Evolutionary conservation across 257 asterid genomes (phyloP).

Genomic region (Rauvolfia tetraphylla): DNA sequence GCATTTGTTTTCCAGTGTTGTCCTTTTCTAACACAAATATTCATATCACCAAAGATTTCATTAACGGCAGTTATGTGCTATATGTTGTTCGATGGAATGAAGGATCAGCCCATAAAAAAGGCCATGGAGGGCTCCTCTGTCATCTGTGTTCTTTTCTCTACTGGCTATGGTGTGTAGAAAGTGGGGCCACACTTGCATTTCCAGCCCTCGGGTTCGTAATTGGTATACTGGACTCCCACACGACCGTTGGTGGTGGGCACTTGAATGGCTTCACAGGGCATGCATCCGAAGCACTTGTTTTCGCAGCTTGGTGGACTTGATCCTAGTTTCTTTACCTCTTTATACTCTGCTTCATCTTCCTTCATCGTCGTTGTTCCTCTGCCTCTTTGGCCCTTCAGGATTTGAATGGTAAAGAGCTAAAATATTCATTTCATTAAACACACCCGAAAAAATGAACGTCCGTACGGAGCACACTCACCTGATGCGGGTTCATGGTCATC

Average conservation of each 20-base stretch:
- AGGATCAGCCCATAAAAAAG: not conserved
- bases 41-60: not conserved
- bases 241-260: slow-evolving; percentile 41
- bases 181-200: slow-evolving; percentile 91
- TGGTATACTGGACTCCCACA: slow-evolving; percentile 54
- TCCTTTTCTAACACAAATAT: not conserved
- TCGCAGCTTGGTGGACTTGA: slow-evolving; percentile 83
- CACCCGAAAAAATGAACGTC: not conserved
- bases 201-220: slow-evolving; percentile 95
- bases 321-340: slow-evolving; percentile 44
- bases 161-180: slow-evolving; percentile 52
- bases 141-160: not conserved
- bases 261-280: slow-evolving; percentile 80
- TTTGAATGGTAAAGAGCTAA: not conserved
- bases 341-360: slow-evolving; percentile 8
- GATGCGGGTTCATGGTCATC: slow-evolving; percentile 15
- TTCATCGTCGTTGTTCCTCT: slow-evolving; percentile 4
- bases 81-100: not conserved
- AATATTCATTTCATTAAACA: not conserved
- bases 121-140: not conserved
- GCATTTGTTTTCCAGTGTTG: not conserved
- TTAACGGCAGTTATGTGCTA: not conserved
- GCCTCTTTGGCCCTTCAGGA: not conserved
- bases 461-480: slow-evolving; percentile 23
- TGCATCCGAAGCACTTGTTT: slow-evolving; percentile 83